These are phyloP conservation scores for Auxenochlorella pyrenoidosa DNA, from an alignment of 139 green algal genomes.

Conservation along the genomic window DNA sequence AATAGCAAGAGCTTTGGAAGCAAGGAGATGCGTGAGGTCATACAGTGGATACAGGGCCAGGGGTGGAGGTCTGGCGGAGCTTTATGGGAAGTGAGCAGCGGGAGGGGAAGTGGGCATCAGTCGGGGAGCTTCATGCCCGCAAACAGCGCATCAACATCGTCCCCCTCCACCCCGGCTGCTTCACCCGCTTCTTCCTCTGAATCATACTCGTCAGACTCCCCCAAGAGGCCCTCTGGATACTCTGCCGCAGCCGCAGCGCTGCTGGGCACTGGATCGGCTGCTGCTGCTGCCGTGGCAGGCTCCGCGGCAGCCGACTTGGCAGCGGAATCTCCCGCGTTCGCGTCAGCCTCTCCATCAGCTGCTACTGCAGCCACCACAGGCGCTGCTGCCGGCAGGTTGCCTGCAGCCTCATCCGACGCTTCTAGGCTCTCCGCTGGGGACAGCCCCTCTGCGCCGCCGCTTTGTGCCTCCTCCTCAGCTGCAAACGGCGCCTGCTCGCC, in stretches of 20 bases:
- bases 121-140: neutral
- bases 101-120: neutral
- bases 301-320: neutral
- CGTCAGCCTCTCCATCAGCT: neutral
- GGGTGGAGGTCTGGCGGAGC: neutral
- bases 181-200: neutral
- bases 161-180: neutral
- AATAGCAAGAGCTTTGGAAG: neutral
- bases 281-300: neutral
- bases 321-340: neutral
- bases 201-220: neutral
- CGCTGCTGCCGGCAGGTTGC: neutral
- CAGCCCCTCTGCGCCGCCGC: neutral
- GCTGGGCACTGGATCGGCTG: neutral
- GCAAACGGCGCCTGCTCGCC: neutral
- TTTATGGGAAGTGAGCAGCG: neutral
- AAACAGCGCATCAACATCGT: slow-evolving; percentile 20
- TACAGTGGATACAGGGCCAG: neutral
- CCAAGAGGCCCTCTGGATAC: neutral
- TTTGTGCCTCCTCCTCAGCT: neutral
- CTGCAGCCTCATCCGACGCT: no score
- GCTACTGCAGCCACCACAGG: neutral
- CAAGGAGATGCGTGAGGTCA: neutral
- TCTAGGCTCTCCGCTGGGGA: neutral
- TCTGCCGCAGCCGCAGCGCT: neutral